These are phyloP conservation scores for Penicillium freii DNA, from an alignment of 2,329 filamentous ascomycete species.

Conservation along the genomic window DNA sequence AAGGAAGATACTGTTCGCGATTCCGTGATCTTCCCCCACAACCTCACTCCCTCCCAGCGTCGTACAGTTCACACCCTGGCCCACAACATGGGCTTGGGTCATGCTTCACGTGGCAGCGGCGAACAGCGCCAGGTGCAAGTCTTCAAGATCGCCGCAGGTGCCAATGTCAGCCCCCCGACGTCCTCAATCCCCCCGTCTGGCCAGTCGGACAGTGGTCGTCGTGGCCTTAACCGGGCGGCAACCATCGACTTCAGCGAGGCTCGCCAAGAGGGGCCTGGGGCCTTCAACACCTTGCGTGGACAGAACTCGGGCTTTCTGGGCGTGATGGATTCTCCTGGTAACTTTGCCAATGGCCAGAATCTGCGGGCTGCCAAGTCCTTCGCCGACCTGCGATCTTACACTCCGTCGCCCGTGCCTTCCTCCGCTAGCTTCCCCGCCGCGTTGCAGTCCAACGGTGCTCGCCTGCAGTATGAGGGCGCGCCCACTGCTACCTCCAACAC, in stretches of 20 bases:
- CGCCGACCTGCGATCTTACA: constrained; percentile 91
- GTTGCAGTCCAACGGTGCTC: constrained; percentile 61
- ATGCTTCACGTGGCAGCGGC: constrained; percentile 83
- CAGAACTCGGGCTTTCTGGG: constrained; percentile 80
- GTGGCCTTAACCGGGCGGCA: constrained; percentile 86
- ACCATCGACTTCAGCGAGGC: constrained; percentile 93
- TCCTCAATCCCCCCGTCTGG: constrained; percentile 61
- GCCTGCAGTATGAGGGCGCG: constrained; percentile 59
- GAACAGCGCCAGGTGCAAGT: constrained; percentile 90
- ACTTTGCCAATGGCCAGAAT: constrained; percentile 69
- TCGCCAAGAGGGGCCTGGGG: constrained; percentile 65
- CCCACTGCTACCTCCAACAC: constrained; percentile 62
- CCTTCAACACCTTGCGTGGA: constrained; percentile 70
- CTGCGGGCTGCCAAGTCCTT: constrained; percentile 94
- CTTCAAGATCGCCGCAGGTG: constrained; percentile 57
- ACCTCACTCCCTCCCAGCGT: constrained; percentile 77
- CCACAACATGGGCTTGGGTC: constrained; percentile 89
- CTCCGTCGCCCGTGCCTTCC: constrained; percentile 86
- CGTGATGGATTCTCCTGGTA: constrained; percentile 73
- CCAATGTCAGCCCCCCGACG: constrained; percentile 61
- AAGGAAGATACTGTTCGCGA: constrained; percentile 76
- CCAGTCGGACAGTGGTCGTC: constrained; percentile 74
- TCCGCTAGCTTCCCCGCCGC: constrained; percentile 80
- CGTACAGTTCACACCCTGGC: constrained; percentile 90
- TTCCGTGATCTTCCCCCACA: constrained; percentile 77